A percentile compares a stretch with the other conserved stretches of the same genome.
phyloP scores from a whole-genome alignment of 306 rosid species.

The Elaeagnus macrophylla region DNA sequence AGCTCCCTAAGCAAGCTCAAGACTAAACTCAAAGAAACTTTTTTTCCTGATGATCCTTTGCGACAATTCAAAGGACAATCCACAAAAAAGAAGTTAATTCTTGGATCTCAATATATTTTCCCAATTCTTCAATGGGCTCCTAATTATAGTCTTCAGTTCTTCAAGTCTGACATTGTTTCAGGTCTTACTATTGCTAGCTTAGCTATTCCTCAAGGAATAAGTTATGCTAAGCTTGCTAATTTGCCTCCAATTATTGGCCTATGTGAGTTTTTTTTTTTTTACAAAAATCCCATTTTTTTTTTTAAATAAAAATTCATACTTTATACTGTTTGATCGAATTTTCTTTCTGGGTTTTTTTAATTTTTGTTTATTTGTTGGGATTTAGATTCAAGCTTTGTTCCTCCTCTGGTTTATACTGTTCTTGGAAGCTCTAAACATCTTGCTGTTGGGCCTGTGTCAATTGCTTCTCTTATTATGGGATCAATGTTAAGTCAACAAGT shows the following conservation, averaged over 20 bases:
- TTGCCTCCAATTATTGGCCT: slow-evolving; percentile 95
- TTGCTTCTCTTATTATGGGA: slow-evolving; percentile 86
- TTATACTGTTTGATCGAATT: not conserved
- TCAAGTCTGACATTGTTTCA: slow-evolving; percentile 80
- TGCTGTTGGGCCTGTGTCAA: slow-evolving; percentile 96
- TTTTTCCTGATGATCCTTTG: slow-evolving; percentile 91
- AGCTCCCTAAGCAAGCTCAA: slow-evolving; percentile 46
- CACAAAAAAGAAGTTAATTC: slow-evolving; percentile 30
- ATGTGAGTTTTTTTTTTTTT: slow-evolving; percentile 41
- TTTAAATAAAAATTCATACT: not conserved
- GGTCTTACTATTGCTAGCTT: slow-evolving; percentile 98
- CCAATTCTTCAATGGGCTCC: slow-evolving; percentile 92
- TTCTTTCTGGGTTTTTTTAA: too few species aligned
- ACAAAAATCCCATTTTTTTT: not conserved
- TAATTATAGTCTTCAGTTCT: slow-evolving; percentile 49
- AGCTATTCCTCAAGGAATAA: slow-evolving; percentile 97
- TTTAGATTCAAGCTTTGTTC: slow-evolving; percentile 96
- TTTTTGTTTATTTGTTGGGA: not conserved
- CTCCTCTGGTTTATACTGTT: slow-evolving; percentile 83
- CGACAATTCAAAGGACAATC: slow-evolving; percentile 83
- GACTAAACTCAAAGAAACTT: slow-evolving; percentile 59
- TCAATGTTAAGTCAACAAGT: slow-evolving; percentile 78
- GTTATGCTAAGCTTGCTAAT: slow-evolving; percentile 88
- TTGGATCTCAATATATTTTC: slow-evolving; percentile 72
- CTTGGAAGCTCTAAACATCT: slow-evolving; percentile 94